These are phyloP conservation scores for Fusarium tuaranense DNA, from an alignment of 2,329 filamentous ascomycete genomes.

Conservation along the genomic window DNA sequence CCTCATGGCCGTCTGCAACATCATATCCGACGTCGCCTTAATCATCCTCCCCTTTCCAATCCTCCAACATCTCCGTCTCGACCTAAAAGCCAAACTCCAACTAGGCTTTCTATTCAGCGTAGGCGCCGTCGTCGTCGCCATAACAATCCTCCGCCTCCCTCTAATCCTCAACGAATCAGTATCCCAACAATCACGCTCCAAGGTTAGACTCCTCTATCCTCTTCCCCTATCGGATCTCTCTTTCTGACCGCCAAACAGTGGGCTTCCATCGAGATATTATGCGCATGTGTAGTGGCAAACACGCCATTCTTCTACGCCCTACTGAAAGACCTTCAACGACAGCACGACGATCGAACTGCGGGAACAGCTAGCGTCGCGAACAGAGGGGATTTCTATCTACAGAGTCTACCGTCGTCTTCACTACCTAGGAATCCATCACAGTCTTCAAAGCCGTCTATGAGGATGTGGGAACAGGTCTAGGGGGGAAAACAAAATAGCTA, in stretches of 20 bases:
- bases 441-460: neutral
- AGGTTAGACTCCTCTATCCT: conserved; percentile 28
- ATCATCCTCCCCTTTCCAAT: conserved; percentile 48
- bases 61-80: conserved; percentile 38
- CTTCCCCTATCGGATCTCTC: neutral
- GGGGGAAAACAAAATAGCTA: neutral
- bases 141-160: conserved; percentile 46
- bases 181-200: conserved; percentile 46
- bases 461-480: neutral
- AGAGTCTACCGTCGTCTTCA: conserved; percentile 30
- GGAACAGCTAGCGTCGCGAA: conserved; percentile 23
- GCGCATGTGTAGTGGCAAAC: conserved; percentile 48
- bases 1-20: conserved; percentile 47
- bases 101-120: conserved; percentile 45
- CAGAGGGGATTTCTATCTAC: conserved; percentile 21
- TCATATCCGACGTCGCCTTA: conserved; percentile 45
- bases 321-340: conserved; percentile 42
- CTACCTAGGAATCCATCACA: neutral
- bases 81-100: conserved; percentile 33
- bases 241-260: conserved; percentile 33
- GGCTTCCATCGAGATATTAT: conserved; percentile 50
- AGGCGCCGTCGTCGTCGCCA: conserved; percentile 42
- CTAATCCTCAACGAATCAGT: conserved; percentile 45
- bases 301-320: conserved; percentile 48
- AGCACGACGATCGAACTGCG: conserved; percentile 38